Evolutionary conservation across 2,329 filamentous ascomycete genomes (phyloP), one percentile per base, ranked within the genome.

Genomic region (Aspergillus pseudoterreus): DNA sequence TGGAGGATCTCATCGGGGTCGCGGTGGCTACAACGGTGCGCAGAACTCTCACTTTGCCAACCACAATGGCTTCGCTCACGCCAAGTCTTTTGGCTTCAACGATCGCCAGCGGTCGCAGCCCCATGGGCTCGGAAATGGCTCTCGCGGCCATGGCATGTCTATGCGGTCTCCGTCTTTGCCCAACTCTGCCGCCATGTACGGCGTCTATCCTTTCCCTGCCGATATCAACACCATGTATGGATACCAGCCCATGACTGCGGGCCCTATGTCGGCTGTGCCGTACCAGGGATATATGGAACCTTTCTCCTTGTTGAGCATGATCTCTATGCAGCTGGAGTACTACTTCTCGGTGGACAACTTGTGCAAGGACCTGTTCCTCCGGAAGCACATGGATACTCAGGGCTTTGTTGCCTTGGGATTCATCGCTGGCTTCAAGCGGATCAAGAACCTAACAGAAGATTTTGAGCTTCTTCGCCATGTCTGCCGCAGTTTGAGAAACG

Each of bases 261-360:
- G 67, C 15, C 73, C 75, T 4, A 81, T 85, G 77, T 80, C 75
- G 55, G 78, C 83, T 24, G 68, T 82, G 48, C 78, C 82, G 6
- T 86, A 79, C 63, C 76, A 77, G 56, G 77, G 80, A 39, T 83
- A 80, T 47, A 72, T 82, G 55, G 81, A 85, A 51, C 78, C 80
- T n/a, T 78, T 74, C 55, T 77, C 78, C 33, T 61, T 84, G 32
- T 72, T 82, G 56, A 70, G 70, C 66, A 81, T 82, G 80, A 82
- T 83, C 64, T 79, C 76, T 56, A 81, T 77, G 61, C 84, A 86
- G 64, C 67, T 82, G 75, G 90, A 96, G 64, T 99, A 96, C 76
- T 99, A 99, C 73, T 96, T 99, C 74, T 97, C 92, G 0, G 82
- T 96, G 24, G 89, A 96, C 65, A 99, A 99, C 68, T 80, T 97